Base-by-base conservation (phyloP, 129 eudicot genomes). In the Chrysanthemum makinoi region DNA sequence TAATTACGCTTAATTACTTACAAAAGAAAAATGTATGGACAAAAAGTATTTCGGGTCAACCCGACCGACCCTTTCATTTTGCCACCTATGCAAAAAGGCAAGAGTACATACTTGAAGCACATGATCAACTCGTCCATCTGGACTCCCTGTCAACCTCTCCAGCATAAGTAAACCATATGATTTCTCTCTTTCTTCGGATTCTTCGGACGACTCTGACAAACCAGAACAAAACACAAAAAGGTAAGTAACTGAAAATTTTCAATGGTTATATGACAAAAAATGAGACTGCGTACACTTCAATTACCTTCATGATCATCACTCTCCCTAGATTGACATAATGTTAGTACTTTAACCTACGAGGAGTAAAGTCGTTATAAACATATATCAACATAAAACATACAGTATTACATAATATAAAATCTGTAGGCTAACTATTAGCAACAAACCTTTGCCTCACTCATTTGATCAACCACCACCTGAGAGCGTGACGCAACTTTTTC, bases 121-220 rank as follows among this genome's bases (percentile, higher is more conserved):
- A 80, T 93, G 95, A 82, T 93, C 98, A 20, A 93, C 52, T 72
- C 95, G 88, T 2, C 95, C 96, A 39, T 78, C 88, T 68, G 66
- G 68, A 60, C 86, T 81, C 66, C 96, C 98, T 19, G 95, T 89
- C 68, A 93, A 73, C 73, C 88, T 88, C 78, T 93, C 95, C 84
- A 93, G 62, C 98, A 93, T 89, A 54, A 77, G 19, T 17, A 92
- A 81, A 76, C 98, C 98, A 79, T 93, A 93, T 14, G 95, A 89
- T 75, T 90, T 78, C 82, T 82, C 96, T 64, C 12, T 64, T 43
- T 77, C 86, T 71, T 82, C 77, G 12, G 69, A 24, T 58, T 82
- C 75, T 10, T 87, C 91, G 1, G 78, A 69, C 19, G 68, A 77
- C 75, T 87, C 96, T 89, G 84, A 73, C 75, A 78, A 61, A 52